Evolutionary conservation across 1,284 basidiomycete species (phyloP).

Genomic region (Cystobasidiaceae sp.): DNA sequence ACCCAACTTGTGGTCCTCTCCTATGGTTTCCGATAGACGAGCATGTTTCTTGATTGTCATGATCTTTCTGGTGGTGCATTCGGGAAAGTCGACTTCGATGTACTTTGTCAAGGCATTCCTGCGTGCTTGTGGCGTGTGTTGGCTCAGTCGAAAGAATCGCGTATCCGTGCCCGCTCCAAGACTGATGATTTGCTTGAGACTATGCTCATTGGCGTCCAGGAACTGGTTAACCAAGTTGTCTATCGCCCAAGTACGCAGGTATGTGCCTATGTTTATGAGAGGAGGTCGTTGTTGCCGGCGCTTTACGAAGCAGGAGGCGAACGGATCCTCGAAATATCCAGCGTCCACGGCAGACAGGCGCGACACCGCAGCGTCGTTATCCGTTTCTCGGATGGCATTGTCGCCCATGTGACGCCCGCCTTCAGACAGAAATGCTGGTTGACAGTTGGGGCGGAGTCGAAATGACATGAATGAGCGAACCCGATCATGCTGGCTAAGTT

Average conservation of each 20-base stretch:
- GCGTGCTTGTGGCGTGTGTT: conserved; percentile 49
- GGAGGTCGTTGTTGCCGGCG: conserved; percentile 52
- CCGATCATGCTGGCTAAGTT: too few species aligned
- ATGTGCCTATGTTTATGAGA: conserved; percentile 92
- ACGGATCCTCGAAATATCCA: conserved; percentile 70
- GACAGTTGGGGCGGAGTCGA: too few species aligned
- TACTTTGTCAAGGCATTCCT: conserved; percentile 53
- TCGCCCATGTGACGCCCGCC: conserved; percentile 27
- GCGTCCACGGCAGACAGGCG: conserved; percentile 72
- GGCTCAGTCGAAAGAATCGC: conserved; percentile 67
- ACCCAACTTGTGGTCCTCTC: conserved; percentile 47
- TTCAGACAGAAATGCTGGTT: too few species aligned
- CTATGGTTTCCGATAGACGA: conserved; percentile 57
- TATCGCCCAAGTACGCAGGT: conserved; percentile 72
- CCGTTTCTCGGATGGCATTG: conserved; percentile 63
- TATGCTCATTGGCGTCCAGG: conserved; percentile 49
- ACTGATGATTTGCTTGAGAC: conserved; percentile 68
- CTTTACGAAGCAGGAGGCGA: conserved; percentile 59
- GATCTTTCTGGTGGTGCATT: conserved; percentile 75
- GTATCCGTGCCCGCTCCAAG: conserved; percentile 90
- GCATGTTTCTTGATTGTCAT: conserved; percentile 60
- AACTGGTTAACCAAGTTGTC: conserved; percentile 73
- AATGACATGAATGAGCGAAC: too few species aligned
- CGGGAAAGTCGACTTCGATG: conserved; percentile 83
- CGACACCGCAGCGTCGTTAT: conserved; percentile 67